These are phyloP conservation scores for Alternaria dauci DNA, from an alignment of 2,329 filamentous ascomycete genomes.

Conservation along the genomic window DNA sequence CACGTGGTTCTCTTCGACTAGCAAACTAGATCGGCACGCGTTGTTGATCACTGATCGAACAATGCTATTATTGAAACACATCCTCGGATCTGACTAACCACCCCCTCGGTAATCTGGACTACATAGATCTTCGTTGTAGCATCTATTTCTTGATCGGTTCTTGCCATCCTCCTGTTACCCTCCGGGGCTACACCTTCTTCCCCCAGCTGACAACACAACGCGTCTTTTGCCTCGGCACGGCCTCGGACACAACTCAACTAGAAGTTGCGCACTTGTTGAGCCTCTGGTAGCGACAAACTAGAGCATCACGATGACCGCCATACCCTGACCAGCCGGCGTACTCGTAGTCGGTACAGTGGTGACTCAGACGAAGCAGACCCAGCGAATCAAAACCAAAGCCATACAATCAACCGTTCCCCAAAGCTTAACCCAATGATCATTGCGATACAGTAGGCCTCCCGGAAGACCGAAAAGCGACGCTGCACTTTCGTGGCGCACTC, in stretches of 20 bases:
- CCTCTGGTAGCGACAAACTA: not conserved
- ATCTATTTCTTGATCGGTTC: not conserved
- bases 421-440: too few species aligned
- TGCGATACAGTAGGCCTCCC: too few species aligned
- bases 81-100: not conserved
- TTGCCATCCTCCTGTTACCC: not conserved
- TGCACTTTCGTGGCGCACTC: too few species aligned
- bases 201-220: not conserved
- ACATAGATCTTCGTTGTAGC: not conserved
- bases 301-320: constrained; percentile 4
- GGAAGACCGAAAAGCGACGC: too few species aligned
- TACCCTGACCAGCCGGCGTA: not conserved
- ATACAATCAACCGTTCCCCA: too few species aligned
- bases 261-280: not conserved
- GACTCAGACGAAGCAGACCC: too few species aligned
- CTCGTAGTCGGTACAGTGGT: too few species aligned
- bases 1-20: not conserved
- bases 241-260: not conserved
- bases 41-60: constrained; percentile 3
- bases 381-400: too few species aligned
- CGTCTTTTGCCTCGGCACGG: not conserved
- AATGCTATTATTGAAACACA: not conserved
- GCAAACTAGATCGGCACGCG: not conserved
- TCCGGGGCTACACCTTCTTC: not conserved
- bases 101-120: not conserved